phyloP scores from a whole-genome alignment of 148 eudicot species.

The Camellia granthamiana region DNA sequence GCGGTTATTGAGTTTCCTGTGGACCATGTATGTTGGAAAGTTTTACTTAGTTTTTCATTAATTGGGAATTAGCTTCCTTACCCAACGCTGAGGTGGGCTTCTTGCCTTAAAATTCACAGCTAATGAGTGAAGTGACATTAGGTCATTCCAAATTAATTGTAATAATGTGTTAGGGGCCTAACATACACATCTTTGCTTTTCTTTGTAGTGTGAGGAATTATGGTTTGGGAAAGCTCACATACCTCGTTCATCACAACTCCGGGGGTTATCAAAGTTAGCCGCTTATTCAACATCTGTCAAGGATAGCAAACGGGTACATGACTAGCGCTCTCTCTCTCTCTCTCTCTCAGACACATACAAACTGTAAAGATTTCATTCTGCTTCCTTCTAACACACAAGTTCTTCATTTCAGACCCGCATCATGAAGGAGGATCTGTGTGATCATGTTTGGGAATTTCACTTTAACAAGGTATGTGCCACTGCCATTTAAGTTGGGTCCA shows the following conservation, averaged over 20 bases:
- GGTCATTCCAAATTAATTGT: not conserved
- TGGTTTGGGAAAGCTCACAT: conserved; percentile 87
- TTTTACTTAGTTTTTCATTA: not conserved
- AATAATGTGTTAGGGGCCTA: not conserved
- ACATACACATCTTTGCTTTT: not conserved
- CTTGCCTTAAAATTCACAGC: no score
- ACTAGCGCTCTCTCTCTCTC: not conserved
- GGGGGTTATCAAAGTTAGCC: conserved; percentile 61
- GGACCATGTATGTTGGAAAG: not conserved
- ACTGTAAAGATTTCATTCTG: not conserved
- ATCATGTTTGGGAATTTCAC: conserved; percentile 82
- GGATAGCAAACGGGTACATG: conserved; percentile 69
- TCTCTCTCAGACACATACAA: not conserved
- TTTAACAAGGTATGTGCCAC: conserved; percentile 50
- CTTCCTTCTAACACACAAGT: not conserved
- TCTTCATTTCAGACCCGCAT: conserved; percentile 51
- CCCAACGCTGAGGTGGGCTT: no score
- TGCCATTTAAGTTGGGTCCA: not conserved
- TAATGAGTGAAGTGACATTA: no score
- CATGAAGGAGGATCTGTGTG: conserved; percentile 71
- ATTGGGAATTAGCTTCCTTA: no score
- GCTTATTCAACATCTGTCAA: conserved; percentile 53
- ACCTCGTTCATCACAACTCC: conserved; percentile 54
- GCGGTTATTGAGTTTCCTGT: not conserved
- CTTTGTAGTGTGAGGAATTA: conserved; percentile 63